Percentiles rank a stretch among this genome's conserved stretches.
phyloP scores from a whole-genome alignment of 2,329 filamentous ascomycete species.

The Neonectria neomacrospora region DNA sequence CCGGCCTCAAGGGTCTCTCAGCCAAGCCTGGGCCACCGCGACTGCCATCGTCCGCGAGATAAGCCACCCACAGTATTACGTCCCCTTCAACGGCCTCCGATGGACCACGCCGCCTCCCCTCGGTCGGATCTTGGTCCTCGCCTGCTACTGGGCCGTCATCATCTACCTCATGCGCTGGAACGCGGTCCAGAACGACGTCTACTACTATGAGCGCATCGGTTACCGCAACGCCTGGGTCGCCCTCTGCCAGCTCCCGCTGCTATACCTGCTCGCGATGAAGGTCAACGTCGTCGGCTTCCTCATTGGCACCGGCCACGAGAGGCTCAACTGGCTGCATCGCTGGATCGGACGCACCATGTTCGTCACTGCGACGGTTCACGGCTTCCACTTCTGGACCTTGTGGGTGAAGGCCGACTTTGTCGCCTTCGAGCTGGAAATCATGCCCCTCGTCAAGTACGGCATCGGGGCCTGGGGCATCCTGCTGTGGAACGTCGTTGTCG shows the following conservation, averaged over 20 bases:
- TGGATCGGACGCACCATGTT: constrained; percentile 78
- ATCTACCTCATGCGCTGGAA: constrained; percentile 66
- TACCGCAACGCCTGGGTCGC: constrained; percentile 76
- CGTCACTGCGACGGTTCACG: constrained; percentile 74
- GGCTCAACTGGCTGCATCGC: constrained; percentile 78
- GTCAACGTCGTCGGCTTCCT: constrained; percentile 69
- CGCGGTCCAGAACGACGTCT: constrained; percentile 62
- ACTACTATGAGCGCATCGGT: constrained; percentile 72
- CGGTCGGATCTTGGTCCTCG: constrained; percentile 65
- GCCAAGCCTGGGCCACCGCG: constrained; percentile 67
- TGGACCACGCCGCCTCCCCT: constrained; percentile 70
- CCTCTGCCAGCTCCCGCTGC: constrained; percentile 71
- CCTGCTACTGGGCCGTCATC: constrained; percentile 68
- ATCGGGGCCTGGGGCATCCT: constrained; percentile 74
- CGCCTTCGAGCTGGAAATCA: constrained; percentile 66
- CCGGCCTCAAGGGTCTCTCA: constrained; percentile 57
- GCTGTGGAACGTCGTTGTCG: constrained; percentile 72
- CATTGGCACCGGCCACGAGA: constrained; percentile 73
- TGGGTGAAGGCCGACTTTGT: constrained; percentile 72
- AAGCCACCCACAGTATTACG: constrained; percentile 65
- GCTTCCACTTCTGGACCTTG: constrained; percentile 74
- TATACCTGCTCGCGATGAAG: constrained; percentile 71
- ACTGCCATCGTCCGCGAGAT: constrained; percentile 68
- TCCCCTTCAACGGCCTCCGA: constrained; percentile 57
- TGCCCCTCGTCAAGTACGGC: constrained; percentile 74